phyloP scores from a whole-genome alignment of 805 yeast genomes.

The Torulaspora quercuum region DNA sequence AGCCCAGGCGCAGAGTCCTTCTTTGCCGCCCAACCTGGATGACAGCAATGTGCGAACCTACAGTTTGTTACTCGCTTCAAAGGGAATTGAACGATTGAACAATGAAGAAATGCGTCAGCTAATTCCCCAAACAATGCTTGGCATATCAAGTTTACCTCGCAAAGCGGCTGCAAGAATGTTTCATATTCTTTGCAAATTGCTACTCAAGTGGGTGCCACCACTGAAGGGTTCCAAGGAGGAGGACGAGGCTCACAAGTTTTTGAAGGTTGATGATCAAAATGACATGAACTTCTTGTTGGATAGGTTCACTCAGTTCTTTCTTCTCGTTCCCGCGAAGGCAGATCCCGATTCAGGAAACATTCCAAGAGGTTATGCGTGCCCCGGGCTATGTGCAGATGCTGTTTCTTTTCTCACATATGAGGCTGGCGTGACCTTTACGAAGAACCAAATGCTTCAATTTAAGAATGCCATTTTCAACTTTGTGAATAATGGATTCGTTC shows the following conservation, averaged over 20 bases:
- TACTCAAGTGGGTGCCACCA: slow-evolving; percentile 49
- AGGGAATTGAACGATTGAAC: slow-evolving; percentile 57
- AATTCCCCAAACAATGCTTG: slow-evolving; percentile 47
- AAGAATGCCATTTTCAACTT: slow-evolving; percentile 41
- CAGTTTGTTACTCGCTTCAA: slow-evolving; percentile 61
- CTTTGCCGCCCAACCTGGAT: slow-evolving; percentile 42
- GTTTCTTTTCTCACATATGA: slow-evolving; percentile 60
- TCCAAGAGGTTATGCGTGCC: slow-evolving; percentile 48
- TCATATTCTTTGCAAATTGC: slow-evolving; percentile 53
- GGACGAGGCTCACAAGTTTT: slow-evolving; percentile 34
- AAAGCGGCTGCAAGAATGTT: slow-evolving; percentile 56
- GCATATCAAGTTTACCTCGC: slow-evolving; percentile 41
- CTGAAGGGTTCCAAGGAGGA: slow-evolving; percentile 45
- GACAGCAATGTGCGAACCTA: slow-evolving; percentile 54
- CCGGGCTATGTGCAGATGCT: slow-evolving; percentile 61
- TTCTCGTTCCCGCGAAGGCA: slow-evolving; percentile 48
- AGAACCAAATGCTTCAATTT: slow-evolving; percentile 43
- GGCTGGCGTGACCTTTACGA: slow-evolving; percentile 61
- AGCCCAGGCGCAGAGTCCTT: slow-evolving; percentile 58
- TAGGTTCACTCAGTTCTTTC: slow-evolving; percentile 53
- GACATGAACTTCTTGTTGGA: slow-evolving; percentile 48
- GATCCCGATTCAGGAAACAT: slow-evolving; percentile 36
- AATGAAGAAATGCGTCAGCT: slow-evolving; percentile 38
- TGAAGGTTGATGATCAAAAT: slow-evolving; percentile 37
- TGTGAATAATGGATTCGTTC: slow-evolving; percentile 38